These are phyloP conservation scores for Volvox reticuliferus DNA, from an alignment of 139 green algal species.

Conservation along the genomic window DNA sequence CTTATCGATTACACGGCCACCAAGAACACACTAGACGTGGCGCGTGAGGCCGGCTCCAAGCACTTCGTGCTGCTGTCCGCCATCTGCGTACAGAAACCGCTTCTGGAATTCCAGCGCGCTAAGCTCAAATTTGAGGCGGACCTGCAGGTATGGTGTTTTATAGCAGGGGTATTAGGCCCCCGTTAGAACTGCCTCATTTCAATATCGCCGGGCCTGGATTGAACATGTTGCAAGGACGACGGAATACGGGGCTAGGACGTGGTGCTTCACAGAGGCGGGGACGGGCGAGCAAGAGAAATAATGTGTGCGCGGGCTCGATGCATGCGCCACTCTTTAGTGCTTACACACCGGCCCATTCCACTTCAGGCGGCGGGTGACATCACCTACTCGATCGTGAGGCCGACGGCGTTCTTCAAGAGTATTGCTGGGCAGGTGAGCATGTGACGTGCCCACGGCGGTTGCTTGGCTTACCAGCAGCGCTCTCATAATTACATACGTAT, in stretches of 20 bases:
- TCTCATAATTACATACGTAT: no score
- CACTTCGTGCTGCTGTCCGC: slow-evolving; percentile 98
- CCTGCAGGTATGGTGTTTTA: slow-evolving; percentile 72
- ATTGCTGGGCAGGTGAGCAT: slow-evolving; percentile 83
- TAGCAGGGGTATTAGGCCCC: no score
- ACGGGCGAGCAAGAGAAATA: no score
- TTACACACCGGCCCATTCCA: no score
- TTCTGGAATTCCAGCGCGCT: slow-evolving; percentile 98
- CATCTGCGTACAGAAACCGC: slow-evolving; percentile 99
- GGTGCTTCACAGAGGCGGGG: no score
- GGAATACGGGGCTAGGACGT: no score
- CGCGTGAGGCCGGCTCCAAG: slow-evolving; percentile 68
- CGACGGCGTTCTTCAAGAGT: slow-evolving; percentile 99
- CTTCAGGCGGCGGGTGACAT: slow-evolving; percentile 78
- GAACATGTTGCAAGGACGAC: no score
- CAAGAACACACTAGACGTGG: slow-evolving; percentile 91
- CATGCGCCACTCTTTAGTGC: no score
- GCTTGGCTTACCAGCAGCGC: no score
- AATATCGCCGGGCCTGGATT: not conserved
- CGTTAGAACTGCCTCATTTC: no score
- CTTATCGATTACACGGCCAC: slow-evolving; percentile 98
- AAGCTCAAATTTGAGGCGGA: slow-evolving; percentile 97
- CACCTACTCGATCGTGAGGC: slow-evolving; percentile 96
- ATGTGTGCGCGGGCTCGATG: no score
- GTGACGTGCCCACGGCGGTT: no score